Conservation (phyloP, 768 basidiomycete species). For the Podaxis rugospora region DNA sequence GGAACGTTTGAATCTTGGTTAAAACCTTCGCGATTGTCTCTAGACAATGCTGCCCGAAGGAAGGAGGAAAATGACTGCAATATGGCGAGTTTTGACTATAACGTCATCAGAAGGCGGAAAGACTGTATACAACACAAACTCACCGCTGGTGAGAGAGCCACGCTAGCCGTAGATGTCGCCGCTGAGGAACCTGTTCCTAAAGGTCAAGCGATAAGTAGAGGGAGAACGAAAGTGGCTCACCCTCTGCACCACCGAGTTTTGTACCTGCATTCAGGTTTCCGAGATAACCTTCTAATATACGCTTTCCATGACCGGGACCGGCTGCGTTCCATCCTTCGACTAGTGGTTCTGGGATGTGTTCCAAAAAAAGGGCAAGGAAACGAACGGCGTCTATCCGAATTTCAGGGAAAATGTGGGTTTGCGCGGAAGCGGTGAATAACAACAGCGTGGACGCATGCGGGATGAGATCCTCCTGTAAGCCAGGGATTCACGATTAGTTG, state of each 20-base stretch:
- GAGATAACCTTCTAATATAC: conserved; percentile 76
- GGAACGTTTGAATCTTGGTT: background rate
- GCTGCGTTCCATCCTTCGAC: conserved; percentile 62
- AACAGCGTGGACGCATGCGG: conserved; percentile 77
- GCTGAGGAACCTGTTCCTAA: conserved; percentile 29
- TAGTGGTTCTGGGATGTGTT: conserved; percentile 61
- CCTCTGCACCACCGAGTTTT: conserved; percentile 52
- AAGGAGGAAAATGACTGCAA: conserved; percentile 69
- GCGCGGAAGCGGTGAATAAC: conserved; percentile 84
- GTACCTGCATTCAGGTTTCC: conserved; percentile 72
- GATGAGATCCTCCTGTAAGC: conserved; percentile 53
- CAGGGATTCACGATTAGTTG: background rate
- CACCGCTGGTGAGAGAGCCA: conserved; percentile 63
- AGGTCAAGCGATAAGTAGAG: background rate
- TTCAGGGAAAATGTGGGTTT: conserved; percentile 94
- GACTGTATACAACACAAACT: conserved; percentile 16
- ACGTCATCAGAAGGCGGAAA: conserved; percentile 10
- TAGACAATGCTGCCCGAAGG: conserved; percentile 26
- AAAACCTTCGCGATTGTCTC: background rate
- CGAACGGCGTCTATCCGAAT: conserved; percentile 88
- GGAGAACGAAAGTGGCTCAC: conserved; percentile 24
- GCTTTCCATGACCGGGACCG: conserved; percentile 48
- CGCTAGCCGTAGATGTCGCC: conserved; percentile 60
- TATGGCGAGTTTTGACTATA: conserved; percentile 75
- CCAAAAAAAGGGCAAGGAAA: conserved; percentile 71